Base-by-base conservation (phyloP, 169 alveolate species). In the Plasmodium gaboni region DNA sequence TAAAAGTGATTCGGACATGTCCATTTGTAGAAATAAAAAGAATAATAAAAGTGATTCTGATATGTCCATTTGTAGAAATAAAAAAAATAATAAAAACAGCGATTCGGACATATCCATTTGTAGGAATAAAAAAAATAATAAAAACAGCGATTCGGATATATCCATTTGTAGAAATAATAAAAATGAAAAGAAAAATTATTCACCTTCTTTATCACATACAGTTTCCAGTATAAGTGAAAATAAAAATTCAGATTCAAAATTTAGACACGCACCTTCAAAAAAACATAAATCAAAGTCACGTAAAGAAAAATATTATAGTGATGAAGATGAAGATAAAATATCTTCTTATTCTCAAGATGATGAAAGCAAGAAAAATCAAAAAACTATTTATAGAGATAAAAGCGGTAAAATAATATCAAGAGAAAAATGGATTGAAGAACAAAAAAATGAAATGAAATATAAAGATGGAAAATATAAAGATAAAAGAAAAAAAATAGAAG, bases 341-440 rank as follows among this genome's bases (percentile, higher is more conserved):
- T 19, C 26, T 61, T 6, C n/a, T 61, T 9, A 61, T 61, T 61
- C 70, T 4, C 6, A 61, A 61, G 32, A 61, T 61, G 2, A 3
- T 24, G 17, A 48, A 17, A 1, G n/a, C 19, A 22, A 32, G 42
- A 44, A 46, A 83, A 28, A 12, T 19, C 12, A 13, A 10, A 19
- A 10, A 12, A 83, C 85, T n/a, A 42, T 83, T 22, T 83, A 83
- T 26, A 83, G 91, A 48, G 83, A 83, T 51, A 83, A 68, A 32
- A 73, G 38, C 9, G 91, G 91, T 46, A 83, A 83, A 83, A 83
- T 83, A 19, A 83, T 83, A 48, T 67, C 91, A 26, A 83, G 83
- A 63, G 91, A 83, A 13, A 73, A 83, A 67, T 83, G 91, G 91
- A 57, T 83, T 50, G 19, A 59, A 8, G 53, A 13, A 64, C 69